Conservation (phyloP, 1,139 yeast genomes). For the Hyphopichia khmerensis region DNA sequence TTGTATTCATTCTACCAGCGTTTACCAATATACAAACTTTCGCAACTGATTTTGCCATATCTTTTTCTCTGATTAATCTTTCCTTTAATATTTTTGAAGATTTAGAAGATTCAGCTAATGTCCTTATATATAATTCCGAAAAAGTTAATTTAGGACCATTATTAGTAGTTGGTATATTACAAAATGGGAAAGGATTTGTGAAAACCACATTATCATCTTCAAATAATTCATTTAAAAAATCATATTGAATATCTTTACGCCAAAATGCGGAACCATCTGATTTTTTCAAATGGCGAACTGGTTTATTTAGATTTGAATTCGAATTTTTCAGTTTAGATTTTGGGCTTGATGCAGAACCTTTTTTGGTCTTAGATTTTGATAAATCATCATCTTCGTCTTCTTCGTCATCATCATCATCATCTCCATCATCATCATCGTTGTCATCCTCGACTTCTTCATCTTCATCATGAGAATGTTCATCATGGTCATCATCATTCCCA, state of each 20-base stretch:
- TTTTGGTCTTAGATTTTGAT: slow-evolving; percentile 2
- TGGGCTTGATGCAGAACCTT: slow-evolving; percentile 6
- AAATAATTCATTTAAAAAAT: slow-evolving; percentile 66
- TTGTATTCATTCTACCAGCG: slow-evolving; percentile 92
- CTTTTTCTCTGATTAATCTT: slow-evolving; percentile 61
- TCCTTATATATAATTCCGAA: slow-evolving; percentile 80
- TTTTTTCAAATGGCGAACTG: slow-evolving; percentile 65
- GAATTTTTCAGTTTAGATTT: slow-evolving; percentile 4
- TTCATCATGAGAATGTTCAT: slow-evolving; percentile 11
- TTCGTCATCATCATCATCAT: slow-evolving; percentile 4
- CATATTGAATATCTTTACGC: slow-evolving; percentile 86
- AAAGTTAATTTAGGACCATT: slow-evolving; percentile 62
- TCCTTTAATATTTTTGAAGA: slow-evolving; percentile 83
- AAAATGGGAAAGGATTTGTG: slow-evolving; percentile 52
- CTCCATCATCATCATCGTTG: slow-evolving; percentile 8
- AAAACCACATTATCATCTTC: slow-evolving; percentile 65
- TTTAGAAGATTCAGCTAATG: slow-evolving; percentile 80
- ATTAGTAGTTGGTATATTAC: slow-evolving; percentile 33
- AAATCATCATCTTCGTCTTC: slow-evolving; percentile 3
- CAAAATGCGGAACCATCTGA: slow-evolving; percentile 91
- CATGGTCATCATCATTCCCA: slow-evolving; percentile 10
- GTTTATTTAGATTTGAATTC: slow-evolving; percentile 14
- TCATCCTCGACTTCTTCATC: slow-evolving; percentile 15
- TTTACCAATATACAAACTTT: slow-evolving; percentile 86
- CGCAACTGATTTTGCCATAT: slow-evolving; percentile 70